Percentiles rank a stretch among this genome's conserved stretches.
These are phyloP conservation scores for Royoungia palumana DNA, from an alignment of 768 basidiomycete species.

Conservation along the genomic window DNA sequence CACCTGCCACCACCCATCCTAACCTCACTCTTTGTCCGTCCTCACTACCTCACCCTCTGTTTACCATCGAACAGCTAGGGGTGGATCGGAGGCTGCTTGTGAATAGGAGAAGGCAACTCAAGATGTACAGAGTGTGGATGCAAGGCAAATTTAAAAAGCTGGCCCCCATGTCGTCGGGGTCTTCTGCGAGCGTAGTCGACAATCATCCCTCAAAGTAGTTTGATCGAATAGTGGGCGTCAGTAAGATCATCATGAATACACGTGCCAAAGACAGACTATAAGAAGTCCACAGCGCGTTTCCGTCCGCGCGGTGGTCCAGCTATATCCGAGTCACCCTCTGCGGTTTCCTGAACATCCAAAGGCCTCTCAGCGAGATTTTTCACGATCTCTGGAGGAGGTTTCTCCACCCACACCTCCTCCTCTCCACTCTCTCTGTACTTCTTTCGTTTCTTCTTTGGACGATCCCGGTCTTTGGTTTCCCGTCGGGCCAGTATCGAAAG, in stretches of 20 bases:
- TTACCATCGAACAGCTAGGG: constrained; percentile 80
- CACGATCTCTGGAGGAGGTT: constrained; percentile 50
- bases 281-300: constrained; percentile 73
- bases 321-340: constrained; percentile 12
- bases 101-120: constrained; percentile 89
- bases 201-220: no score
- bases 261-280: constrained; percentile 39
- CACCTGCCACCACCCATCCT: constrained; percentile 32
- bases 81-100: constrained; percentile 88
- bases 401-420: constrained; percentile 70
- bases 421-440: constrained; percentile 40
- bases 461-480: constrained; percentile 35
- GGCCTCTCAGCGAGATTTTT: constrained; percentile 30
- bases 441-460: constrained; percentile 43
- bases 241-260: not conserved
- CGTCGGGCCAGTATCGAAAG: constrained; percentile 27
- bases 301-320: constrained; percentile 40
- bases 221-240: no score
- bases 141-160: constrained; percentile 74
- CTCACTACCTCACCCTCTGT: constrained; percentile 55
- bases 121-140: constrained; percentile 98
- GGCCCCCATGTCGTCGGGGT: not conserved
- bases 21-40: constrained; percentile 25
- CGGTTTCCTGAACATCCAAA: constrained; percentile 5
- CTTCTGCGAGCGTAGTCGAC: not conserved